Conservation (phyloP, 148 eudicot species). For the Rhododendron molle region DNA sequence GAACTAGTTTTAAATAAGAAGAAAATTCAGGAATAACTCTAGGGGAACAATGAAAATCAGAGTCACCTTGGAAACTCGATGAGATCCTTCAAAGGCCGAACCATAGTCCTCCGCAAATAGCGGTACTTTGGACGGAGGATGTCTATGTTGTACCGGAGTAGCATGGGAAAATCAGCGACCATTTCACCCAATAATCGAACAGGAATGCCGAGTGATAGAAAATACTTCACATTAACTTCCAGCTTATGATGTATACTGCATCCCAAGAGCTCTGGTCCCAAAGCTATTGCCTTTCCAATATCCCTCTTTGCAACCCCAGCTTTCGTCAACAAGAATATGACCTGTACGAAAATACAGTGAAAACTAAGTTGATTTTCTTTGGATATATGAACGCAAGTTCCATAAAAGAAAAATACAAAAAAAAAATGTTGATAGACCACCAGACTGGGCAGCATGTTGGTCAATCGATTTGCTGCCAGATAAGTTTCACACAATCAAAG, state of each 20-base stretch:
- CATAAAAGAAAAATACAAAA: neutral
- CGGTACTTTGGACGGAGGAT: conserved; percentile 90
- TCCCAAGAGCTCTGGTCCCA: conserved; percentile 87
- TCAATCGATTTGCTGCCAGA: neutral
- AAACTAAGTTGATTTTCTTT: neutral
- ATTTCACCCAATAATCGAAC: conserved; percentile 65
- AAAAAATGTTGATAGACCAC: neutral
- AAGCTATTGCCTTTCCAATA: conserved; percentile 78
- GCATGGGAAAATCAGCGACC: conserved; percentile 92
- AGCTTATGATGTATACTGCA: conserved; percentile 84
- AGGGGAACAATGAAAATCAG: neutral
- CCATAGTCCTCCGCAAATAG: conserved; percentile 76
- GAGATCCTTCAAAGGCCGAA: conserved; percentile 79
- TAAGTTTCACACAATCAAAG: neutral
- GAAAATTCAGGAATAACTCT: too few relatives aligned
- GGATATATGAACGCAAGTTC: neutral
- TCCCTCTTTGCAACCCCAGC: conserved; percentile 71
- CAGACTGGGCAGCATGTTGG: neutral
- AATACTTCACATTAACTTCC: conserved; percentile 79
- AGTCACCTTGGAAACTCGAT: conserved; percentile 87
- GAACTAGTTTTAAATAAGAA: neutral
- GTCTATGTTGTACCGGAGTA: conserved; percentile 74
- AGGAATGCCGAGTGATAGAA: conserved; percentile 73
- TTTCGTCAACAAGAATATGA: conserved; percentile 72
- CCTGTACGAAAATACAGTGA: conserved; percentile 33